Base-by-base conservation (phyloP, 208 protist species). In the Spongospora subterranea region DNA sequence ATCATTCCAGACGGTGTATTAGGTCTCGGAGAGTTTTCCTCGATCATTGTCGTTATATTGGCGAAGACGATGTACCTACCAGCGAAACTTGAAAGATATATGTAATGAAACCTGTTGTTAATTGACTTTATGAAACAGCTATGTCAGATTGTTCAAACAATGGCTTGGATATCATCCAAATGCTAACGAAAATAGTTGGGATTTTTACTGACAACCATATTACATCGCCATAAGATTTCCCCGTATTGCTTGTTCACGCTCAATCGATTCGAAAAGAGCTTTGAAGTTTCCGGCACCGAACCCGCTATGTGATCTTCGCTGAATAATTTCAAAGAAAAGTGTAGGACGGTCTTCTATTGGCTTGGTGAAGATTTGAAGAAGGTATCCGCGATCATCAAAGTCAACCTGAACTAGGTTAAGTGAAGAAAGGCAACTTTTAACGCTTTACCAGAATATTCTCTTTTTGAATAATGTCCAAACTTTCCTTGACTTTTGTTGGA, bases 281-380 rank as follows among this genome's bases (percentile, higher is more conserved):
- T 95, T 95, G 92, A 97, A 97, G 91, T 97, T 97, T 60, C 96
- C 96, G 53, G 94, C 95, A 77, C 96, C 96, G 89, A 97, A 97
- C 71, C 96, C 95, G 45, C 94, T n/a, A 90, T 96, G 92, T 89
- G 94, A 95, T 32, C 90, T 17, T 88, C 95, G 89, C 95, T 97
- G 96, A 50, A 97, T 96, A 38, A 97, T 94, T 94, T 97, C 96
- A 88, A 95, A 93, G 90, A 97, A 97, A 0, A 97, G 54, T 0
- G 96, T 97, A 90, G 96, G 96, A 90, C 95, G 92, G 82, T 97
- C 96, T 92, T 96, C 92, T 6, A 96, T 53, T 41, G 95, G 95
- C 76, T 95, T 95, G 40, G 95, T 97, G 91, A 97, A 97, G 50
- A 97, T 96, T 93, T 97, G 96, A 65, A 97, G 92, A n/a, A 97